These are phyloP conservation scores for Lachnellula occidentalis DNA, from an alignment of 2,329 filamentous ascomycete species.

Conservation along the genomic window DNA sequence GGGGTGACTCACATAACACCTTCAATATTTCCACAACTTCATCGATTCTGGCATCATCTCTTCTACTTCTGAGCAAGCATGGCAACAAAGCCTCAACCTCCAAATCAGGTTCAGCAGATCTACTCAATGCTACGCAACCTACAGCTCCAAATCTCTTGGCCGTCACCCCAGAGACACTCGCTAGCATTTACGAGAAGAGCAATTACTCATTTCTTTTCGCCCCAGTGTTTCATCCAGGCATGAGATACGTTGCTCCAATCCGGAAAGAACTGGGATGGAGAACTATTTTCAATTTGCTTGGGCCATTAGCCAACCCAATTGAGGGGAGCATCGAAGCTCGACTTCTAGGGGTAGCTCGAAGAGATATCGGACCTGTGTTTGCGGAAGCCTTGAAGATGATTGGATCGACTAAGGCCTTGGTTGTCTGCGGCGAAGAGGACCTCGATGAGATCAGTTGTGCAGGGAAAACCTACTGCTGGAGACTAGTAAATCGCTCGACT, in stretches of 20 bases:
- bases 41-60: conserved; percentile 81
- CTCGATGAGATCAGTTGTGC: conserved; percentile 94
- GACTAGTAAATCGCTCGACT: conserved; percentile 50
- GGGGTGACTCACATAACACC: conserved; percentile 92
- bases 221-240: conserved; percentile 92
- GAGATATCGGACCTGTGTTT: conserved; percentile 82
- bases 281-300: conserved; percentile 96
- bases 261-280: conserved; percentile 86
- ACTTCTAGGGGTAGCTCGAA: conserved; percentile 86
- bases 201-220: conserved; percentile 97
- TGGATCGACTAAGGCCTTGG: conserved; percentile 75
- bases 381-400: conserved; percentile 74
- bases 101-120: conserved; percentile 89
- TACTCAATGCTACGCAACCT: conserved; percentile 71
- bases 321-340: conserved; percentile 81
- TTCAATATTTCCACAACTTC: conserved; percentile 98
- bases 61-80: conserved; percentile 87
- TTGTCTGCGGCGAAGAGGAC: conserved; percentile 91
- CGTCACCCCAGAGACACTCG: conserved; percentile 66
- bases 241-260: conserved; percentile 81
- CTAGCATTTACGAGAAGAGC: conserved; percentile 66
- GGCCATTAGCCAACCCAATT: conserved; percentile 85
- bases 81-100: conserved; percentile 94
- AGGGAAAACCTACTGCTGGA: conserved; percentile 85
- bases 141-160: conserved; percentile 68